These are phyloP conservation scores for Trichopus zeylanicus DNA, from an alignment of 116 monocot genomes.

Conservation along the genomic window DNA sequence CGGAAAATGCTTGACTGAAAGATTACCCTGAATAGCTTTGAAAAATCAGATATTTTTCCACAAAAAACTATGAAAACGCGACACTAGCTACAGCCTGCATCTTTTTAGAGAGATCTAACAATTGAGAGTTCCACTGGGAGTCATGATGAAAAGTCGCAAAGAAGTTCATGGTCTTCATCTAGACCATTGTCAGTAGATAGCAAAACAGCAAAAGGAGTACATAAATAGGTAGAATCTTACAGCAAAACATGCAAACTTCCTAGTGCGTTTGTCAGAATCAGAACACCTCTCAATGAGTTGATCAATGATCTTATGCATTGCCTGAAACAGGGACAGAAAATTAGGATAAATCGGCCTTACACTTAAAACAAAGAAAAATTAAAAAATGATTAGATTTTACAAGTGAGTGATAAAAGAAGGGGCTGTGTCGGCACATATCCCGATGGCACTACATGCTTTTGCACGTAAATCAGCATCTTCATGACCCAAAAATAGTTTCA, in stretches of 20 bases:
- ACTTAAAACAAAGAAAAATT: neutral
- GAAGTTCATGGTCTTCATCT: too few species aligned
- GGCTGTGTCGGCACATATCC: conserved; percentile 93
- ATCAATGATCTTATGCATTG: conserved; percentile 53
- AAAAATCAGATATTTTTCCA: too few species aligned
- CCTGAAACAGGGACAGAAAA: conserved; percentile 29
- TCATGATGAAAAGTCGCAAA: too few species aligned
- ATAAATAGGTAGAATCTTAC: conserved; percentile 42
- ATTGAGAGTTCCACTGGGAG: too few species aligned
- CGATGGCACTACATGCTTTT: conserved; percentile 92
- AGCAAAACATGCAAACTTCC: conserved; percentile 99
- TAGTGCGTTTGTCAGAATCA: conserved; percentile 86
- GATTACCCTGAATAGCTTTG: too few species aligned
- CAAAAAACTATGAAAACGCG: too few species aligned
- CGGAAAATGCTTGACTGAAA: too few species aligned
- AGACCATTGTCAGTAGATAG: neutral
- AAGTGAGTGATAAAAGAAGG: conserved; percentile 78
- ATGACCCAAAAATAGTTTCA: conserved; percentile 51
- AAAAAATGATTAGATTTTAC: conserved; percentile 30
- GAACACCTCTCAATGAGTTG: conserved; percentile 83
- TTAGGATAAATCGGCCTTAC: neutral
- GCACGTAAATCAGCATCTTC: conserved; percentile 81
- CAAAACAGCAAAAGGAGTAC: neutral
- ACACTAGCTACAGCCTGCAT: too few species aligned
- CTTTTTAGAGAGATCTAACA: too few species aligned